These are phyloP conservation scores for Prinsepia uniflora DNA, from an alignment of 306 rosid species.

Conservation along the genomic window DNA sequence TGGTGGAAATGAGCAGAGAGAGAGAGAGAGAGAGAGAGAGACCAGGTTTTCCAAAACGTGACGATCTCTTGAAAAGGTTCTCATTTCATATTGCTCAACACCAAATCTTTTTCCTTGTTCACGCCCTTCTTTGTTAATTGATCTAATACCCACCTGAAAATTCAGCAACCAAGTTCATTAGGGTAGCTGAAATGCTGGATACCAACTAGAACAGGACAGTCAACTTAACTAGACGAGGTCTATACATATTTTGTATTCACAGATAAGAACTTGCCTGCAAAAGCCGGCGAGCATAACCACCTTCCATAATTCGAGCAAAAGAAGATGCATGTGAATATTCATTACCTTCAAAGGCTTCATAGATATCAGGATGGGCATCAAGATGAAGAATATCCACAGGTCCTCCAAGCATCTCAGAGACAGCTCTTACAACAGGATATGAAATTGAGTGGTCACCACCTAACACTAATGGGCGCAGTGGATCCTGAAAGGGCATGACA, in stretches of 20 bases:
- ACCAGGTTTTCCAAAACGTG: constrained; percentile 78
- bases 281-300: constrained; percentile 83
- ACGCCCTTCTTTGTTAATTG: constrained; percentile 81
- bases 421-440: constrained; percentile 81
- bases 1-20: neutral
- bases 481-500: constrained; percentile 47
- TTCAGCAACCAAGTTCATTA: constrained; percentile 16
- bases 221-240: neutral
- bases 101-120: constrained; percentile 86
- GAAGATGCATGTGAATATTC: constrained; percentile 90
- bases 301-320: constrained; percentile 97
- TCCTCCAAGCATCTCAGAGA: constrained; percentile 93
- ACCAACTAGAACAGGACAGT: constrained; percentile 6
- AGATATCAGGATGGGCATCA: constrained; percentile 97
- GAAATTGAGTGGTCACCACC: constrained; percentile 99
- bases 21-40: constrained; percentile 26
- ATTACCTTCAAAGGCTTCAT: constrained; percentile 76
- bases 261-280: constrained; percentile 64
- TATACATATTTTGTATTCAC: neutral
- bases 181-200: constrained; percentile 3
- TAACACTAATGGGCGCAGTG: constrained; percentile 80
- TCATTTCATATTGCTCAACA: constrained; percentile 93
- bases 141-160: constrained; percentile 85
- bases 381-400: constrained; percentile 90
- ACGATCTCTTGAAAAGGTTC: constrained; percentile 75